These are phyloP conservation scores for Phialocephala subalpina DNA, from an alignment of 2,329 filamentous ascomycete species.

Conservation along the genomic window DNA sequence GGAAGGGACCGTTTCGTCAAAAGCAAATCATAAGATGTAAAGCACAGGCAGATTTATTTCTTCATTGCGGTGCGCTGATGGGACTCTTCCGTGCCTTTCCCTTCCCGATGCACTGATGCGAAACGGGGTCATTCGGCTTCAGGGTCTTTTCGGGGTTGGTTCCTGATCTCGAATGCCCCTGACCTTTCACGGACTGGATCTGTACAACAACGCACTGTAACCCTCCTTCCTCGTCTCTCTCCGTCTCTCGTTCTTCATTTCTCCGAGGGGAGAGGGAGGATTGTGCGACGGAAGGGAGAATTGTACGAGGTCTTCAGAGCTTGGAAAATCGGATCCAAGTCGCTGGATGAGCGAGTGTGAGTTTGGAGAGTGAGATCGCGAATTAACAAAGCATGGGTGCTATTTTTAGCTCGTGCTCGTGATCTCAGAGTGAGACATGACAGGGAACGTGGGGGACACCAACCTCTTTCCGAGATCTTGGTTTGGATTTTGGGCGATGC, in stretches of 20 bases:
- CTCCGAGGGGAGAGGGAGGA: neutral
- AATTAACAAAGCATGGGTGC: conserved; percentile 1
- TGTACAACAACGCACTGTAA: neutral
- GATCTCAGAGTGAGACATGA: conserved; percentile 2
- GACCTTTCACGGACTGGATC: neutral
- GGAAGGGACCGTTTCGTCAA: neutral
- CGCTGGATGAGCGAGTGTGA: neutral
- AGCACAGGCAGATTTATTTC: neutral
- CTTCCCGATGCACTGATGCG: neutral
- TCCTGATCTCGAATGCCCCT: neutral
- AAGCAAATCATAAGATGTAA: neutral
- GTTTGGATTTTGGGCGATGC: neutral
- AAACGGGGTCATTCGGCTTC: neutral
- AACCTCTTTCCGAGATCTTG: neutral
- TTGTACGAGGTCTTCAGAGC: neutral
- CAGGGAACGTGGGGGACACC: neutral
- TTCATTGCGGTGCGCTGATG: neutral
- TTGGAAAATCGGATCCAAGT: neutral
- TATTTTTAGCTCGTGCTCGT: conserved; percentile 1
- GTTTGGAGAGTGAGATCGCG: neutral
- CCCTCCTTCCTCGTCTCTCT: conserved; percentile 3
- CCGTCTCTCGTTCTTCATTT: neutral
- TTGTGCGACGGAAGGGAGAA: neutral
- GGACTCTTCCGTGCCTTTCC: neutral
- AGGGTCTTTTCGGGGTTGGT: neutral